phyloP scores from a whole-genome alignment of 768 basidiomycete genomes.

The Boletus pseudo-olivaceus region DNA sequence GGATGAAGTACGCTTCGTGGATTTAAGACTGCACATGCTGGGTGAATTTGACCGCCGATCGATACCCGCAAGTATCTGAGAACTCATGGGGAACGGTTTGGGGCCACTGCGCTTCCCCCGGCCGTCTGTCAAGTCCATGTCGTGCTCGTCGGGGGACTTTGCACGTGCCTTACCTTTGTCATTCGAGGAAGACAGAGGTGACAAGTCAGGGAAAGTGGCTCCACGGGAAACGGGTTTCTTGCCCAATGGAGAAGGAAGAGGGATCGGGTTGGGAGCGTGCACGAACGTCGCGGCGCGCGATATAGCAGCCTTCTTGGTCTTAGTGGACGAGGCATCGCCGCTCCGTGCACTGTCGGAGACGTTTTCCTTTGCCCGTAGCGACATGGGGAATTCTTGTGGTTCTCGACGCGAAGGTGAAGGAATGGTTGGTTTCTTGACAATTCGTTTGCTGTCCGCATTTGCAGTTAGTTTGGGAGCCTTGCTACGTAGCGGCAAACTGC shows the following conservation, averaged over 20 bases:
- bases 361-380: conserved; percentile 22
- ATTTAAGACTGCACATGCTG: conserved; percentile 2
- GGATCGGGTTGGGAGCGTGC: background rate
- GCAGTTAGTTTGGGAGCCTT: conserved; percentile 6
- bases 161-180: conserved; percentile 19
- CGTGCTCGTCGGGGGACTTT: background rate
- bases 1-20: conserved; percentile 32
- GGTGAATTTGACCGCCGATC: conserved; percentile 27
- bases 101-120: background rate
- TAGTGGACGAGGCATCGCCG: conserved; percentile 9
- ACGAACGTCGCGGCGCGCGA: conserved; percentile 6
- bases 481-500: background rate
- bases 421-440: conserved; percentile 5
- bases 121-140: background rate
- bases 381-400: conserved; percentile 26
- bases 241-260: conserved; percentile 23
- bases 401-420: conserved; percentile 7
- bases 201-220: conserved; percentile 22
- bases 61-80: conserved; percentile 41
- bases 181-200: conserved; percentile 19
- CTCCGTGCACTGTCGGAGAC: conserved; percentile 9
- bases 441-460: background rate
- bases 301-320: conserved; percentile 8
- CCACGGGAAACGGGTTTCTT: conserved; percentile 6
- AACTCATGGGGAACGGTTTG: conserved; percentile 49